Base-by-base conservation (phyloP, 306 rosid species). In the Hylodesmum podocarpum region DNA sequence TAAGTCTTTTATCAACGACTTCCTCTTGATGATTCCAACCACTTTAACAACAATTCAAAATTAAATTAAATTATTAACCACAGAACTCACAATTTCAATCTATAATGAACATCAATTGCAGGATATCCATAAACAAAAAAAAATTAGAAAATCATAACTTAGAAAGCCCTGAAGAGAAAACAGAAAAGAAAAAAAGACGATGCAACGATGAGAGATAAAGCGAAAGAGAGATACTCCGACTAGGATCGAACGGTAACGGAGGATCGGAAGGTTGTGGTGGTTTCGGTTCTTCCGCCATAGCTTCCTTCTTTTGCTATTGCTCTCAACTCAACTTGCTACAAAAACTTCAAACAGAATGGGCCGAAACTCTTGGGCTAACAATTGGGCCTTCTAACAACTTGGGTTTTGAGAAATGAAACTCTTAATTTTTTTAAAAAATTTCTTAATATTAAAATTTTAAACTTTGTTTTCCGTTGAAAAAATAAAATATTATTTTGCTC, bases 11-110 rank as follows among this genome's bases (percentile, higher is more conserved):
- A 94, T 90, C 87, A 91, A 77, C 22, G 91, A 93, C 82, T 94
- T 94, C 83, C 98, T 88, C 72, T 88, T 90, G 72, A 95, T 95
- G 76, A 92, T 88, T 22, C 99, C 97, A 83, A 92, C 90, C 97
- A 92, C 99, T 95, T 70, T 68, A 87, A 49, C 62, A 78, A 59
- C 1, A 67, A 70, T 44, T 9, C 12, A 5, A 22, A 19, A 15
- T 29, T 1, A 19, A 50, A 5, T n/a, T n/a, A 5, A 22, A 6
- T 24, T 1, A 80, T 44, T 51, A 80, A 36, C 21, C 13, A 43
- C 19, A 27, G 34, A 67, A 34, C n/a, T 64, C 54, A 27, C 8
- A 43, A 44, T 68, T 37, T 33, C 25, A 67, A 78, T 41, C 12
- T 2, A 55, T 11, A 69, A 61, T 14, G 9, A 50, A 70, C 7